These are phyloP conservation scores for Yarrowia sp. DNA, from an alignment of 805 yeast species.

Conservation along the genomic window DNA sequence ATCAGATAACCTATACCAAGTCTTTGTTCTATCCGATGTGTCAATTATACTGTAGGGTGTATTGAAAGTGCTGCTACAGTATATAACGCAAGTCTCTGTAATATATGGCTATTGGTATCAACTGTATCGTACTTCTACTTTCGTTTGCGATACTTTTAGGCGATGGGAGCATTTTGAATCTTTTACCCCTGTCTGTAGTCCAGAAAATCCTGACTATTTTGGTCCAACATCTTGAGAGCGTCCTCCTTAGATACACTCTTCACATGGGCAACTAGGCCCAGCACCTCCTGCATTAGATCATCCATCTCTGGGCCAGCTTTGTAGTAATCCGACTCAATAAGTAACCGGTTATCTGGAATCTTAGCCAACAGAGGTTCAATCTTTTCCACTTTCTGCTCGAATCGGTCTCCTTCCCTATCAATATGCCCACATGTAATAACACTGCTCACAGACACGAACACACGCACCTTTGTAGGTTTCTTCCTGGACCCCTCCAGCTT, in stretches of 20 bases:
- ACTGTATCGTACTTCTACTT: background rate
- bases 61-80: too few relatives aligned
- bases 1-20: background rate
- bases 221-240: background rate
- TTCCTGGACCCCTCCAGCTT: constrained; percentile 20
- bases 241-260: background rate
- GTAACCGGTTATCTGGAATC: constrained; percentile 41
- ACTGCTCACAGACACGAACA: constrained; percentile 54
- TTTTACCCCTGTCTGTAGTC: background rate
- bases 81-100: too few relatives aligned
- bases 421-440: constrained; percentile 38
- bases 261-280: background rate
- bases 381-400: constrained; percentile 10
- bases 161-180: too few relatives aligned
- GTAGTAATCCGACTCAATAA: constrained; percentile 55
- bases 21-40: too few relatives aligned
- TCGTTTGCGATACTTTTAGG: too few relatives aligned
- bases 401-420: constrained; percentile 26
- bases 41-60: too few relatives aligned
- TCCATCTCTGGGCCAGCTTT: constrained; percentile 35
- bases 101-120: too few relatives aligned
- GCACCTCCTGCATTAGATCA: constrained; percentile 24
- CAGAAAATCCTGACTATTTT: background rate
- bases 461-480: constrained; percentile 28
- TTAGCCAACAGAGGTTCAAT: constrained; percentile 31